phyloP scores from a whole-genome alignment of 768 basidiomycete species.

The Lactifluus echinatus region DNA sequence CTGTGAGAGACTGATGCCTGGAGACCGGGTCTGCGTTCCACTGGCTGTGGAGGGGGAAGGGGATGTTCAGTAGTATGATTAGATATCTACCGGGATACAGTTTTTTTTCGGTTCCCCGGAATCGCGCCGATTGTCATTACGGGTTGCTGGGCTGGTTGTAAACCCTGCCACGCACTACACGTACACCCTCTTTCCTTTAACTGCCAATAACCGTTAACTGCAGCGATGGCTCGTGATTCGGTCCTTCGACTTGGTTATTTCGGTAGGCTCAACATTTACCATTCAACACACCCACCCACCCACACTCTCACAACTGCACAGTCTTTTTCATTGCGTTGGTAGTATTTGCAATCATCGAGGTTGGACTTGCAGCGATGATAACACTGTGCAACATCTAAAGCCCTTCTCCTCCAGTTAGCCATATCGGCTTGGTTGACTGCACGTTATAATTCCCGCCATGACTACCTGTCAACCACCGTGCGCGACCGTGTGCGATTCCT shows the following conservation, averaged over 20 bases:
- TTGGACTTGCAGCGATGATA: not conserved
- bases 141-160: not conserved
- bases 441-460: slow-evolving; percentile 47
- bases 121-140: too few species aligned
- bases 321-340: slow-evolving; percentile 13
- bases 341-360: slow-evolving; percentile 18
- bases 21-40: slow-evolving; percentile 19
- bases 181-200: not conserved
- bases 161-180: not conserved
- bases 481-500: slow-evolving; percentile 38
- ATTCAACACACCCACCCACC: not conserved
- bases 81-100: too few species aligned
- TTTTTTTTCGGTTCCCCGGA: too few species aligned
- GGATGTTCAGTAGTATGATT: not conserved
- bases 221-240: slow-evolving; percentile 8
- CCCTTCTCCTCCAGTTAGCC: slow-evolving; percentile 38
- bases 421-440: slow-evolving; percentile 67
- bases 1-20: slow-evolving; percentile 18
- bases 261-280: not conserved
- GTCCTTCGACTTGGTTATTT: slow-evolving; percentile 11
- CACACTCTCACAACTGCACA: not conserved
- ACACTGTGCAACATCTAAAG: not conserved
- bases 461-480: slow-evolving; percentile 40
- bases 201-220: too few species aligned
- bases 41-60: not conserved